Evolutionary conservation across 1,139 yeast genomes (phyloP).

Genomic region (Saccharomyces pastorianus): DNA sequence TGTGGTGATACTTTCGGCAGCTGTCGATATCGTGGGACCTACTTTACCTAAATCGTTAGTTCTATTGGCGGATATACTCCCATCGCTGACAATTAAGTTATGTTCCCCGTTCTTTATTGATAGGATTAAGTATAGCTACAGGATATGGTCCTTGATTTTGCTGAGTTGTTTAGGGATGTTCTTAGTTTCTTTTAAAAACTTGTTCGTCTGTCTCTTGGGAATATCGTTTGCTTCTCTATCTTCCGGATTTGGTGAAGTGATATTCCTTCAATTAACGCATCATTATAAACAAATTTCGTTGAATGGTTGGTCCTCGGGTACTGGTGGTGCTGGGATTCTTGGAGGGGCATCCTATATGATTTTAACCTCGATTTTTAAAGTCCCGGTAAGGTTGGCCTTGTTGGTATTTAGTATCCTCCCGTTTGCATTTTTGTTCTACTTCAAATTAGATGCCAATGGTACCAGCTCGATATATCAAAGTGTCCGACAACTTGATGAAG

Average conservation of each 20-base stretch:
- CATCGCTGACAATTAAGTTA: constrained; percentile 66
- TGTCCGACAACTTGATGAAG: neutral
- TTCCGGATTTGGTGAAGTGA: constrained; percentile 85
- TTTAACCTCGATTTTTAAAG: constrained; percentile 46
- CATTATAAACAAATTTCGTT: constrained; percentile 51
- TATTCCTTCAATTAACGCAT: constrained; percentile 81
- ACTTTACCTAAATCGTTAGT: constrained; percentile 79
- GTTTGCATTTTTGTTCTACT: constrained; percentile 40
- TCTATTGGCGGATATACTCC: constrained; percentile 79
- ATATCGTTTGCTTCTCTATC: constrained; percentile 75
- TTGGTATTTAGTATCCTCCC: constrained; percentile 44
- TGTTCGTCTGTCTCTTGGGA: constrained; percentile 47
- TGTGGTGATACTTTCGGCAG: constrained; percentile 87
- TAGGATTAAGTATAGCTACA: constrained; percentile 44
- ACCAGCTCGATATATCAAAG: neutral
- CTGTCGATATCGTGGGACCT: constrained; percentile 82
- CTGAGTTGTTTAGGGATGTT: constrained; percentile 74
- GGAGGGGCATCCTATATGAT: constrained; percentile 60
- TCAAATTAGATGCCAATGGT: constrained; percentile 15
- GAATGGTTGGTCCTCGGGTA: constrained; percentile 87
- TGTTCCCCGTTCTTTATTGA: constrained; percentile 77
- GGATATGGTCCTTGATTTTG: constrained; percentile 50
- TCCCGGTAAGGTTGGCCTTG: constrained; percentile 41
- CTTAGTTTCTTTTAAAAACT: constrained; percentile 42
- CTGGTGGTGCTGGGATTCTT: constrained; percentile 87